phyloP scores from a whole-genome alignment of 768 basidiomycete genomes.

The Kwoniella mangroviensis region DNA sequence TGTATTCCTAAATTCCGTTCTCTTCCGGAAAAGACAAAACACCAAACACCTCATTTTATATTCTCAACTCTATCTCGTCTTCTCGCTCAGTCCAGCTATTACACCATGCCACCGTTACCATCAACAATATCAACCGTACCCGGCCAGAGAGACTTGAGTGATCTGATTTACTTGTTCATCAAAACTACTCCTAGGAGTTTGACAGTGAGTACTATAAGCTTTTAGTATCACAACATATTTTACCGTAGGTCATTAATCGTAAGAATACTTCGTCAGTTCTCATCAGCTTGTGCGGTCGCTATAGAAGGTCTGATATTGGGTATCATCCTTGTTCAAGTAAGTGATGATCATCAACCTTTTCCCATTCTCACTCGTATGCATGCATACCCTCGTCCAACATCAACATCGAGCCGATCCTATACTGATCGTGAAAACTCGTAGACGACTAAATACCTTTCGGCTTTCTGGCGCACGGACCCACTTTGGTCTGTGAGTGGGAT shows the following conservation, averaged over 20 bases:
- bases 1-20: no score
- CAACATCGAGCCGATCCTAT: background rate
- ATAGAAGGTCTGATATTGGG: conserved; percentile 20
- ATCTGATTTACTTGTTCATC: conserved; percentile 14
- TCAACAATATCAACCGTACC: background rate
- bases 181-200: conserved; percentile 12
- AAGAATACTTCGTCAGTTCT: conserved; percentile 7
- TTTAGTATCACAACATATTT: background rate
- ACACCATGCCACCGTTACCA: background rate
- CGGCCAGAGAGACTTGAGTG: conserved; percentile 11
- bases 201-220: conserved; percentile 3
- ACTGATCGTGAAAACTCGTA: background rate
- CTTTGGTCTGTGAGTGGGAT: conserved; percentile 14
- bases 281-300: conserved; percentile 17
- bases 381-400: no score
- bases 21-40: no score
- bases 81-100: no score
- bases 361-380: background rate
- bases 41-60: no score
- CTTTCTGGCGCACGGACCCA: conserved; percentile 18
- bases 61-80: no score
- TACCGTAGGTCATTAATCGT: background rate
- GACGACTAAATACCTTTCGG: conserved; percentile 16
- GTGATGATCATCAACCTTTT: background rate
- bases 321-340: conserved; percentile 19